A percentile compares a stretch with the other conserved stretches of the same genome.
These are phyloP conservation scores for Botrytis byssoidea DNA, from an alignment of 2,329 filamentous ascomycete genomes.

Conservation along the genomic window DNA sequence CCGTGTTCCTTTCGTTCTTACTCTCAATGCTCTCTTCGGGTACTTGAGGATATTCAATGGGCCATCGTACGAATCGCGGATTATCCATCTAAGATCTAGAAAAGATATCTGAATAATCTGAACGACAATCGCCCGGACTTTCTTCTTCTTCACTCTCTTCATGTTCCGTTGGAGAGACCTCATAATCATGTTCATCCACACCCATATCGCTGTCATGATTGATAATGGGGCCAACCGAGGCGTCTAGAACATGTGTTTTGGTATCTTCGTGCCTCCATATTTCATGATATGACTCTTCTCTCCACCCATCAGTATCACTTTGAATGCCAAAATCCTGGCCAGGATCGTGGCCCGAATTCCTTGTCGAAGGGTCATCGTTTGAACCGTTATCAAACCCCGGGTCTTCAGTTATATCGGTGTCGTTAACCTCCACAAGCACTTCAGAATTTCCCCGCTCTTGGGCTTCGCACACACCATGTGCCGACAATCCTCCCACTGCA, in stretches of 20 bases:
- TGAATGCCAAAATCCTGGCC: neutral
- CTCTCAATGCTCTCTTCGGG: neutral
- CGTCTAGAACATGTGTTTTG: accelerated
- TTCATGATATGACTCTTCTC: accelerated
- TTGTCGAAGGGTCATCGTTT: accelerated
- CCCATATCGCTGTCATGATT: accelerated
- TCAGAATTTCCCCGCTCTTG: neutral
- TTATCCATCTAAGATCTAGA: too few relatives aligned
- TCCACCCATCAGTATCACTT: accelerated
- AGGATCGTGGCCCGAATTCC: accelerated
- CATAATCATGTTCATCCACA: neutral
- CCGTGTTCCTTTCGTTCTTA: accelerated
- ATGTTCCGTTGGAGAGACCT: accelerated
- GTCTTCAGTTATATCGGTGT: neutral
- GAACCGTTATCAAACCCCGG: too few relatives aligned
- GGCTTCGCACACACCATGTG: neutral
- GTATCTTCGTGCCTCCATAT: accelerated
- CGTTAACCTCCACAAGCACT: neutral
- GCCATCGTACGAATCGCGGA: accelerated
- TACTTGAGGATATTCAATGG: accelerated
- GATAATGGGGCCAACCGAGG: too few relatives aligned
- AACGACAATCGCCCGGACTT: too few relatives aligned
- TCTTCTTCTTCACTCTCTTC: neutral
- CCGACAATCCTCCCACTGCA: neutral
- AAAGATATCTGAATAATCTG: too few relatives aligned